Base-by-base conservation (phyloP, 2,329 filamentous ascomycete genomes). In the Leptographium wingfieldii region DNA sequence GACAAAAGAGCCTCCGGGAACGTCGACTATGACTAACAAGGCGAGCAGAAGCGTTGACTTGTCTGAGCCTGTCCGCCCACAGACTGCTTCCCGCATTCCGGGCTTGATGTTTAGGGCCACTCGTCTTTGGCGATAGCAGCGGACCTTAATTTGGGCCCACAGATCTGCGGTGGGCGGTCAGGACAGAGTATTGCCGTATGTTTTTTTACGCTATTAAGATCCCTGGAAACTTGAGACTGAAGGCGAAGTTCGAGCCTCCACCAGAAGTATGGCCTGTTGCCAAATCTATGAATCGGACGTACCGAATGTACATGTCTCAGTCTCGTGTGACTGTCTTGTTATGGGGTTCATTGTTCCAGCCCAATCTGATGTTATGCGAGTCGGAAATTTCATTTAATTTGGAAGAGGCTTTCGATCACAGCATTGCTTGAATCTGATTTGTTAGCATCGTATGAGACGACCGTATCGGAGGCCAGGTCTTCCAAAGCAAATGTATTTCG, bases 11-110 rank as follows among this genome's bases (percentile, higher is more conserved):
- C 40, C 40, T 3, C 3, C 40, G 11, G 40, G 40, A 3, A 43
- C 66, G 29, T 78, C 73, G 12, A 79, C 64, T 63, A 81, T 73
- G 29, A 77, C 73, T 61, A 80, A 73, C 5, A 81, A 67, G 1
- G 73, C 69, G n/a, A 75, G 68, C 29, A 69, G 63, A 5, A 70
- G 63, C 1, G 66, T 67, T 1, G 66, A 69, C 59, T 70, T 68
- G 53, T 66, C 67, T 49, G 64, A 66, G 25, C 69, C 71, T 1
- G 71, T 72, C 1, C 71, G 65, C 11, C 72, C 71, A 48, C 69
- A 69, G 9, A 73, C 65, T 12, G 67, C 71, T 25, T 72, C 63
- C 59, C 70, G 71, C 57, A 69, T 64, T 19, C 69, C 69, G 1
- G 68, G 59, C 27, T 64, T 55, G 55, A 72, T 65, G 14, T 65